Evolutionary conservation across 2,329 filamentous ascomycete genomes (phyloP).

Genomic region (Colletotrichum sp.): DNA sequence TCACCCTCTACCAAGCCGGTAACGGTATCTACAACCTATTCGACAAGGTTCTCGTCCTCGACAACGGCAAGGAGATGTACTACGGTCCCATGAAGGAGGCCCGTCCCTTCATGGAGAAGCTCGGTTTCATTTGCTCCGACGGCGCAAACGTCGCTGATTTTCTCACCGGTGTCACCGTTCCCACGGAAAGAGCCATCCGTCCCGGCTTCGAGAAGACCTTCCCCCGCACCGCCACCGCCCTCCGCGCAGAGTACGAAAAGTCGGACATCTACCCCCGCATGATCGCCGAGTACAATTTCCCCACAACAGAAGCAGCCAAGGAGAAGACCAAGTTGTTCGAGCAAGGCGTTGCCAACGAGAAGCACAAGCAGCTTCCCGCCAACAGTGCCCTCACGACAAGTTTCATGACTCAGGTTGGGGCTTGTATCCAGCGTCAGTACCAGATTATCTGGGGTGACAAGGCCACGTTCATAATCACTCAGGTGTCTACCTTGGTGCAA

Average conservation of each 20-base stretch:
- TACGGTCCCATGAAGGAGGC: constrained; percentile 67
- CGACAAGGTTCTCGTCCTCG: constrained; percentile 73
- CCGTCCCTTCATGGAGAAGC: constrained; percentile 66
- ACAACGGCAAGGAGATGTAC: constrained; percentile 69
- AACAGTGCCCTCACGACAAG: constrained; percentile 61
- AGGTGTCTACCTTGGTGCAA: constrained; percentile 60
- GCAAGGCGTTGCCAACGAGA: constrained; percentile 57
- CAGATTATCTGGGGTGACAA: constrained; percentile 71
- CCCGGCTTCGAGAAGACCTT: constrained; percentile 42
- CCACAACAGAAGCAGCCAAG: constrained; percentile 51
- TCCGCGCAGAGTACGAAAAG: constrained; percentile 56
- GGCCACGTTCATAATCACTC: constrained; percentile 67
- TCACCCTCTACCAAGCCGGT: constrained; percentile 73
- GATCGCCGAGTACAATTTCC: constrained; percentile 62
- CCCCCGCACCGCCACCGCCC: constrained; percentile 47
- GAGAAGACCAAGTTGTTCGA: constrained; percentile 59
- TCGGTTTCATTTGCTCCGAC: constrained; percentile 67
- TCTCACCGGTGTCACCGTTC: constrained; percentile 69
- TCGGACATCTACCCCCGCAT: constrained; percentile 56
- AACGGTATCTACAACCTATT: constrained; percentile 74
- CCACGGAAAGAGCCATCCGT: constrained; percentile 70
- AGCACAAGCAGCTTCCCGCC: constrained; percentile 56
- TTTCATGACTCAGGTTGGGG: constrained; percentile 60
- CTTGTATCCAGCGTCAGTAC: constrained; percentile 65
- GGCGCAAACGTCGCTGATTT: constrained; percentile 71